Conservation (phyloP, 192 early-diverging fungal species). For the Coemansia sp. region DNA sequence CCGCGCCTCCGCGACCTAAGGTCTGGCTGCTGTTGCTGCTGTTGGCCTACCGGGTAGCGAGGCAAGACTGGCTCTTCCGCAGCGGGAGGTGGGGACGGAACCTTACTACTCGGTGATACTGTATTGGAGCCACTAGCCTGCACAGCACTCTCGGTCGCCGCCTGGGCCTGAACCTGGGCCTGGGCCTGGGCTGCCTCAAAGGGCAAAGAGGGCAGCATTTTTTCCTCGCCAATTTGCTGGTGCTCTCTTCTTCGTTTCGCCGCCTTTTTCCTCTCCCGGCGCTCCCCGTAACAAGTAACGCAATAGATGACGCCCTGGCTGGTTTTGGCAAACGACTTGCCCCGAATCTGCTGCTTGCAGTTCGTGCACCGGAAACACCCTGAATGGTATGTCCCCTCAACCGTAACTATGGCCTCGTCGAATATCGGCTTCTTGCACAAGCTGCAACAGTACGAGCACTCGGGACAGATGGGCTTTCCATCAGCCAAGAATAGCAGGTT, state of each 20-base stretch:
- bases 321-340: conserved; percentile 76
- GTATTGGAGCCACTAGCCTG: too few species aligned
- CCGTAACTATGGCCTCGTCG: conserved; percentile 83
- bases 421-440: conserved; percentile 70
- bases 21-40: conserved; percentile 1
- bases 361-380: conserved; percentile 77
- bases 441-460: conserved; percentile 75
- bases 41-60: background rate
- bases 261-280: conserved; percentile 63
- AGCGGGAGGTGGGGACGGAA: background rate
- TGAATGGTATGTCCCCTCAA: conserved; percentile 74
- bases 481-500: conserved; percentile 72
- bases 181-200: conserved; percentile 19
- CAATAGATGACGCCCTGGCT: conserved; percentile 75
- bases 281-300: conserved; percentile 66
- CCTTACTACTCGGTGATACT: background rate
- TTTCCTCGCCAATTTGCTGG: conserved; percentile 38
- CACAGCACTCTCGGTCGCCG: background rate
- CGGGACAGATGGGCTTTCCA: conserved; percentile 80
- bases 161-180: too few species aligned
- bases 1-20: conserved; percentile 22
- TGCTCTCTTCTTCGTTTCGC: conserved; percentile 54
- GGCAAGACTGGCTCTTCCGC: background rate
- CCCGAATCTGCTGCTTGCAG: conserved; percentile 71
- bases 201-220: conserved; percentile 49